Conservation (phyloP, 139 green algal species). For the Picochlorum sp. region DNA sequence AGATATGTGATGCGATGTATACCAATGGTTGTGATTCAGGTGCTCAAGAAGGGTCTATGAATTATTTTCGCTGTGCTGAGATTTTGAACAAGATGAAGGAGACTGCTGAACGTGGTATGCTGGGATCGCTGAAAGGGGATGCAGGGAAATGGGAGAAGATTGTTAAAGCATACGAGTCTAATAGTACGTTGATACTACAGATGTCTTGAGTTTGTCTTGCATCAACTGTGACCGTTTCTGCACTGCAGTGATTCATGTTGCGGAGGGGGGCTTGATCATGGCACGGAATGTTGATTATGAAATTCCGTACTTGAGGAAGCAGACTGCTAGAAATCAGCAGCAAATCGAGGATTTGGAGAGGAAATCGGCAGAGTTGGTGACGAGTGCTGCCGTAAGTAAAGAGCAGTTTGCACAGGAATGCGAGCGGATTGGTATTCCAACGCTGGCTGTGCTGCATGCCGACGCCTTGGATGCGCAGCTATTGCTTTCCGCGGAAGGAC, state of each 20-base stretch:
- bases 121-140: conserved; percentile 52
- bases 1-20: too few species aligned
- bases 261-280: conserved; percentile 49
- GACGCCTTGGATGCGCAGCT: too few species aligned
- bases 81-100: conserved; percentile 49
- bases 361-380: conserved; percentile 44
- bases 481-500: too few species aligned
- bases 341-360: conserved; percentile 52
- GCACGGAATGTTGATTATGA: conserved; percentile 68
- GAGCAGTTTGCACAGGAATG: conserved; percentile 46
- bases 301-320: conserved; percentile 58
- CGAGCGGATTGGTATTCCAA: not conserved
- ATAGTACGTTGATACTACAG: not conserved
- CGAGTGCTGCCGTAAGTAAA: conserved; percentile 37
- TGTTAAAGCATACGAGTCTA: conserved; percentile 59
- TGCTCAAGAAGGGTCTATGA: conserved; percentile 33
- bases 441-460: conserved; percentile 36
- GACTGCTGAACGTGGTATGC: conserved; percentile 48
- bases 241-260: conserved; percentile 42
- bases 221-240: conserved; percentile 10
- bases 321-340: conserved; percentile 33
- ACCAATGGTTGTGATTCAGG: conserved; percentile 16
- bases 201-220: not conserved
- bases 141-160: conserved; percentile 66
- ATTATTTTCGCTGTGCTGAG: conserved; percentile 42